Evolutionary conservation across 2,329 filamentous ascomycete genomes (phyloP).

Genomic region (Diaporthe australafricana): DNA sequence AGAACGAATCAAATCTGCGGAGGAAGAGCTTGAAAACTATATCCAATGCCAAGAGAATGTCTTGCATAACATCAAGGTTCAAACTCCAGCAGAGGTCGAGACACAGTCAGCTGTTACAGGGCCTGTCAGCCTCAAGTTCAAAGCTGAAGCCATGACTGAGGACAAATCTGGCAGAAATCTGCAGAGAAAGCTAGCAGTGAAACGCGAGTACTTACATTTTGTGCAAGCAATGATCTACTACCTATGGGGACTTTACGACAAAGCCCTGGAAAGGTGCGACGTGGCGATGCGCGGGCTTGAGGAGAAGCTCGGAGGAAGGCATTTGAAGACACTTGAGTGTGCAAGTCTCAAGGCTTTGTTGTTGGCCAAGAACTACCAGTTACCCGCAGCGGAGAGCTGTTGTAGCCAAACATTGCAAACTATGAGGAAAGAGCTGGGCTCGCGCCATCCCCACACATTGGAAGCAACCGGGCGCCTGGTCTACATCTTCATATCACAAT

Average conservation of each 20-base stretch:
- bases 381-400: not conserved
- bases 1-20: not conserved
- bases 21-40: not conserved
- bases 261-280: not conserved
- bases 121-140: not conserved
- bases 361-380: not conserved
- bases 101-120: not conserved
- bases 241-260: not conserved
- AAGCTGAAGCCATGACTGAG: not conserved
- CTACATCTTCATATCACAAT: not conserved
- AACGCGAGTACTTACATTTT: not conserved
- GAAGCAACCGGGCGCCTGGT: not conserved
- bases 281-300: not conserved
- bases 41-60: not conserved
- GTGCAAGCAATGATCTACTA: not conserved
- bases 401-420: not conserved
- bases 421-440: not conserved
- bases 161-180: not conserved
- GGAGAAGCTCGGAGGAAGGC: not conserved
- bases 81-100: not conserved
- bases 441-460: not conserved
- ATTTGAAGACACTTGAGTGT: not conserved
- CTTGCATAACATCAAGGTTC: not conserved
- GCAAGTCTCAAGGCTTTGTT: conserved; percentile 3
- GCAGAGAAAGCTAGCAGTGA: not conserved